Evolutionary conservation across 2,329 filamentous ascomycete genomes (phyloP), one percentile per base, ranked within the genome.

Genomic region (Penicillium sp.): DNA sequence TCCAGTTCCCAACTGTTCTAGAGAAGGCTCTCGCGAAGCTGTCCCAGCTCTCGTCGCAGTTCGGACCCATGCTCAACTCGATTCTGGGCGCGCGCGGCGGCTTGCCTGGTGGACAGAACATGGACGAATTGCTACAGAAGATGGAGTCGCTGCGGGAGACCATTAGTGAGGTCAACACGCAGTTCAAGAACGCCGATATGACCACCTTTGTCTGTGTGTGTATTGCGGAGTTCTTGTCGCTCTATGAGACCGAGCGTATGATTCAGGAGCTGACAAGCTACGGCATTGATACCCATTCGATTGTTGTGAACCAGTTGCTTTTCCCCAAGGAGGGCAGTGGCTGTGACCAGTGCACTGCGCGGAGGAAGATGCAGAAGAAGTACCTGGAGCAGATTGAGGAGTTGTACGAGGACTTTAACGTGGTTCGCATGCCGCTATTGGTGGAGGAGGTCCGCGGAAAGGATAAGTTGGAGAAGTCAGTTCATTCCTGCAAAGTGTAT

Each of bases 181-280:
- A 99, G 77, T 99, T 99, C 85, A 97, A 99, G 82, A 90, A 99
- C 73, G 88, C 95, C 55, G 89, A 92, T 65, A 85, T 97, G 68
- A 97, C 93, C 22, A 99, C 95, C 0, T 99, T 99, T 71, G 92
- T 99, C 53, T 98, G 95, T 75, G 95, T 99, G 59, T 96, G 95
- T 76, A 99, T 99, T 74, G 91, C 95, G 52, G 95, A 99, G 78
- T 99, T 99, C 80, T 78, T 99, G 68, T 93, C 89, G 37, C 83
- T 99, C 52, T 99, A 99, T 80, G 95, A 99, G 83, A 99, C 95
- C 60, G 95, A 99, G 82, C 90, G 95, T 69, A 98, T 99, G 95
- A 98, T 99, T 69, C 95, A 99, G 82, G 95, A 99, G 81, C 82
- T 99, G 60, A 88, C 91, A 48, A 90, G 85, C 74, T 99, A 96